Percentiles rank a stretch among this genome's conserved stretches.
phyloP scores from a whole-genome alignment of 805 yeast genomes.

The Clavispora carvajalis region DNA sequence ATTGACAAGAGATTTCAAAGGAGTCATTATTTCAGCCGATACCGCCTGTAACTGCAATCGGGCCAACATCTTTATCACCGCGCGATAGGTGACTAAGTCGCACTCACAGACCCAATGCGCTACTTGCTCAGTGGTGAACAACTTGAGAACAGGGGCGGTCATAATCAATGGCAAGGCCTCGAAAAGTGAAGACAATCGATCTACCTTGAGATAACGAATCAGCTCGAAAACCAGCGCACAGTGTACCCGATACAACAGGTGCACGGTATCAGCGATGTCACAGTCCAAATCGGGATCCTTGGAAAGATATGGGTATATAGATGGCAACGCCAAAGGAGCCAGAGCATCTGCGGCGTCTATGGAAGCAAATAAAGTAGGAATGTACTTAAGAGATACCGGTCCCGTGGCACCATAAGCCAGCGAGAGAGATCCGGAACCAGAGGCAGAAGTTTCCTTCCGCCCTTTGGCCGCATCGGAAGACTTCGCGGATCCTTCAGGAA shows the following conservation, averaged over 20 bases:
- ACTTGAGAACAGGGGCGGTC: slow-evolving; percentile 56
- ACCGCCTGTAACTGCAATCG: slow-evolving; percentile 55
- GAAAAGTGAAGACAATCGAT: slow-evolving; percentile 51
- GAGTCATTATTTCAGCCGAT: slow-evolving; percentile 50
- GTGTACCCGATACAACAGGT: slow-evolving; percentile 57
- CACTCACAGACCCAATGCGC: slow-evolving; percentile 63
- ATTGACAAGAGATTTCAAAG: slow-evolving; percentile 49
- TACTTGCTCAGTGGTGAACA: slow-evolving; percentile 46
- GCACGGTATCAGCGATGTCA: slow-evolving; percentile 59
- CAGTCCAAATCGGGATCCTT: slow-evolving; percentile 35
- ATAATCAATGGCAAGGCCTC: slow-evolving; percentile 49
- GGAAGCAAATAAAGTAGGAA: slow-evolving; percentile 25
- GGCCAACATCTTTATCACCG: slow-evolving; percentile 52
- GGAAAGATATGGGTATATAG: slow-evolving; percentile 41
- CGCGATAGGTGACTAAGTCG: slow-evolving; percentile 57
- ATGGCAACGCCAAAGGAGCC: slow-evolving; percentile 25
- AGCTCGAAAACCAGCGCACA: slow-evolving; percentile 61
- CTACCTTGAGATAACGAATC: slow-evolving; percentile 62
- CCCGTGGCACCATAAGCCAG: background rate
- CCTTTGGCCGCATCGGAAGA: background rate
- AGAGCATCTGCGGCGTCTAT: slow-evolving; percentile 16
- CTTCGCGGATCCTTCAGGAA: background rate
- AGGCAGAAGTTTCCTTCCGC: background rate
- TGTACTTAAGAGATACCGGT: slow-evolving; percentile 18
- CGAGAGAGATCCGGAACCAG: background rate